Percentiles rank a stretch among this genome's conserved stretches.
Evolutionary conservation across 2,329 filamentous ascomycete genomes (phyloP).

Genomic region (Uncinocarpus reesii): DNA sequence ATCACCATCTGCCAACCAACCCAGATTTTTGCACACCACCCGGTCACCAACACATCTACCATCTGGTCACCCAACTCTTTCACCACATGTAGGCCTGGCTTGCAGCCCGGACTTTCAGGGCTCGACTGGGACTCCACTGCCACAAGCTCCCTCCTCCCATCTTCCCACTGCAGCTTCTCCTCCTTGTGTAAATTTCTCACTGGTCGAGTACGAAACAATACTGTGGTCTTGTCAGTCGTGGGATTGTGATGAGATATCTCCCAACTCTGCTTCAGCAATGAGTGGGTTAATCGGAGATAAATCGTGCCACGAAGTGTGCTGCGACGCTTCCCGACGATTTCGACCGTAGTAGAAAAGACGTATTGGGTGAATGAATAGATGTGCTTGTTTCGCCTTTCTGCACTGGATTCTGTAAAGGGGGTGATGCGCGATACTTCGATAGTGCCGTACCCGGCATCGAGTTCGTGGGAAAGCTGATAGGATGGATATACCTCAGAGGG

Average conservation of each 20-base stretch:
- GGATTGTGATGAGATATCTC: constrained; percentile 12
- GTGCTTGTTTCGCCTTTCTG: constrained; percentile 11
- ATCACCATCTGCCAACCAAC: constrained; percentile 8
- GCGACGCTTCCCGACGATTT: constrained; percentile 17
- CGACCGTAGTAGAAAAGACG: constrained; percentile 11
- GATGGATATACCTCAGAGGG: constrained; percentile 1
- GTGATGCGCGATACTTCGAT: constrained; percentile 15
- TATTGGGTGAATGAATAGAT: constrained; percentile 17
- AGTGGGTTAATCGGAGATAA: constrained; percentile 8
- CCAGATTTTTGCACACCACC: constrained; percentile 19
- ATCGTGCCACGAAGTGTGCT: constrained; percentile 13
- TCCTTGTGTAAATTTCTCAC: constrained; percentile 9
- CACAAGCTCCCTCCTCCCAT: constrained; percentile 11
- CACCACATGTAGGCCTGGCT: constrained; percentile 16
- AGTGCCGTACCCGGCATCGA: constrained; percentile 13
- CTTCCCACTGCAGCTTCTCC: constrained; percentile 15
- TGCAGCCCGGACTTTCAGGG: background rate
- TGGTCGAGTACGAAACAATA: constrained; percentile 16
- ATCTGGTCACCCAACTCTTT: constrained; percentile 14
- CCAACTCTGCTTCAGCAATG: constrained; percentile 15
- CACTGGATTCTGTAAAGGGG: background rate
- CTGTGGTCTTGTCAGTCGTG: background rate
- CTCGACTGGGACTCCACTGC: constrained; percentile 15
- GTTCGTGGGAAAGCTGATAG: constrained; percentile 16
- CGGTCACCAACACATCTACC: constrained; percentile 16